These are phyloP conservation scores for Phaeoacremonium minimum DNA, from an alignment of 2,329 filamentous ascomycete genomes.

Conservation along the genomic window DNA sequence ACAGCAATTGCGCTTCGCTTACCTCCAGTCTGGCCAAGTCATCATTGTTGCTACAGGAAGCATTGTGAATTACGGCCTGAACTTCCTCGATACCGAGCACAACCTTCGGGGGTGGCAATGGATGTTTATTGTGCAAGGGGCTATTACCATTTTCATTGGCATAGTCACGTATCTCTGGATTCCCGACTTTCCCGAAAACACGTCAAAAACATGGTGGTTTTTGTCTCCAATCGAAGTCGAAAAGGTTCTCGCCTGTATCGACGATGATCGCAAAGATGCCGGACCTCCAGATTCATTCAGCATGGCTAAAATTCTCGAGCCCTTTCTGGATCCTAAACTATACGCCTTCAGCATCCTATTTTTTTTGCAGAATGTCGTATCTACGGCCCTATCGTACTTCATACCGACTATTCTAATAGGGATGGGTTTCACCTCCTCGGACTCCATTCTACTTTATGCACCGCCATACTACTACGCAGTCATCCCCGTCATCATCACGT, in stretches of 20 bases:
- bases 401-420: constrained; percentile 57
- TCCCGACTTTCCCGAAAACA: constrained; percentile 63
- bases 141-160: constrained; percentile 56
- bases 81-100: constrained; percentile 51
- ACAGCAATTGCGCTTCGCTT: constrained; percentile 62
- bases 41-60: constrained; percentile 60
- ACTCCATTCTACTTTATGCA: constrained; percentile 58
- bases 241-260: constrained; percentile 53
- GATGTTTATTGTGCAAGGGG: constrained; percentile 65
- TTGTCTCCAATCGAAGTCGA: constrained; percentile 49
- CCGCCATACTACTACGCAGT: constrained; percentile 67
- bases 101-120: constrained; percentile 61
- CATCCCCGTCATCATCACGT: constrained; percentile 59
- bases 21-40: constrained; percentile 61
- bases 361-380: constrained; percentile 64
- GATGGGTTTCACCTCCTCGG: constrained; percentile 47
- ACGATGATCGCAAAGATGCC: constrained; percentile 58
- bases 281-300: constrained; percentile 47
- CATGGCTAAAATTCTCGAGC: constrained; percentile 47
- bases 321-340: constrained; percentile 56
- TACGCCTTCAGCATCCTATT: constrained; percentile 63
- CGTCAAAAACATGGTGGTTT: constrained; percentile 52
- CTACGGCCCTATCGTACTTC: constrained; percentile 62
- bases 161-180: constrained; percentile 66
- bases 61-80: constrained; percentile 67